Base-by-base conservation (phyloP, 257 asterid genomes). In the Verbascum thapsus region DNA sequence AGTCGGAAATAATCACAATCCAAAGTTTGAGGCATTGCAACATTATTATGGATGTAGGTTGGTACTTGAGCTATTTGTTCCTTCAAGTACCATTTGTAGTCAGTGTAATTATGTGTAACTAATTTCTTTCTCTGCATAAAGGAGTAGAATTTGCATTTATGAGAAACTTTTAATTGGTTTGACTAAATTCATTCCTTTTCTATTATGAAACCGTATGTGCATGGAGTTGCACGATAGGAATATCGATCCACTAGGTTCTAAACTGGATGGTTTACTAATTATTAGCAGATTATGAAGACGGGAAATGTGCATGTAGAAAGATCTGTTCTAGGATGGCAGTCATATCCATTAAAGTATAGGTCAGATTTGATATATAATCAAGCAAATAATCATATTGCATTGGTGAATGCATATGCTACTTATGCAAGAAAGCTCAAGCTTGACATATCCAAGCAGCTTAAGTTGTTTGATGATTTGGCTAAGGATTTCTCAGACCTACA, bases 381-480 rank as follows among this genome's bases (percentile, higher is more conserved):
- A 61, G 96, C 97, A n/a, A 80, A 73, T 52, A 94, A 87, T 76
- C 96, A 89, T 54, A 49, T 92, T 48, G 96, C 95, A 7, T 77
- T 92, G 13, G 96, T 89, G 35, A 92, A 89, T 78, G 97, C 95
- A 3, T 92, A 92, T 20, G 83, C 95, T 18, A 80, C 95, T 7
- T 87, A 92, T 61, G 99, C 96, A 5, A 83, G 99, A 77, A 89
- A 85, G 78, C 92, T 92, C 67, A 92, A 92, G 74, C 82, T 92
- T 18, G 99, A 92, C 30, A 85, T 81, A 58, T 79, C 95, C 23
- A 87, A 81, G 77, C 96, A 87, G 74, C 99, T 92, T 64, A 92
- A 83, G 73, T 74, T 81, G 92, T 92, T 85, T 51, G 95, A 89
- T 61, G 96, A 92, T 68, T 78, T 92, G 75, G 96, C 91, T n/a